phyloP scores from a whole-genome alignment of 768 basidiomycete species.

The Xerocomus potaroensis region DNA sequence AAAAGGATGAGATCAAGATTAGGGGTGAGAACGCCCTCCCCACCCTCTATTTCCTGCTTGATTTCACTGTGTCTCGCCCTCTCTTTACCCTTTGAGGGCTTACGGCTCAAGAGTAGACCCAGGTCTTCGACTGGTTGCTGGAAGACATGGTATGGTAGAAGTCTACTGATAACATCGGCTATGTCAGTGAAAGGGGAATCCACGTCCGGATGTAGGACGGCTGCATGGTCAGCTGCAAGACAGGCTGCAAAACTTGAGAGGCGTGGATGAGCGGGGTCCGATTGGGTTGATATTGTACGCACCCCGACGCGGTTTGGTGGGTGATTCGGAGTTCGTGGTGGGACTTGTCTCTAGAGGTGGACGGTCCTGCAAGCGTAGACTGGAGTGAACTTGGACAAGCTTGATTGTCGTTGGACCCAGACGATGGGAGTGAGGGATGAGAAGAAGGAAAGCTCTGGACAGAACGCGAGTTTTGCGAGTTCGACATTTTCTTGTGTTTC shows the following conservation, averaged over 20 bases:
- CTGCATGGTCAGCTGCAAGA: constrained; percentile 59
- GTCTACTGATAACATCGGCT: constrained; percentile 60
- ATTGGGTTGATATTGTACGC: constrained; percentile 12
- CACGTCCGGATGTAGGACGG: constrained; percentile 58
- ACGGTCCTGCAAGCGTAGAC: constrained; percentile 25
- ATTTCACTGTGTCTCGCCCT: constrained; percentile 48
- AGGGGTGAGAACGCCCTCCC: not conserved
- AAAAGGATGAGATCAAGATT: constrained; percentile 2
- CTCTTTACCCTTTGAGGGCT: constrained; percentile 55
- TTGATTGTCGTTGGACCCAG: constrained; percentile 8
- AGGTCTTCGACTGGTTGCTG: constrained; percentile 72
- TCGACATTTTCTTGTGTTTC: constrained; percentile 33
- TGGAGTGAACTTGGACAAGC: constrained; percentile 3
- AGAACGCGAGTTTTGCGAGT: constrained; percentile 25
- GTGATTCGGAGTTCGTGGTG: constrained; percentile 50
- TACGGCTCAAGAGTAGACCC: constrained; percentile 22
- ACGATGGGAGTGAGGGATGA: constrained; percentile 2
- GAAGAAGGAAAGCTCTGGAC: constrained; percentile 24
- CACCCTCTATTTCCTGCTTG: constrained; percentile 51
- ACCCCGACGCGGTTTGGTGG: constrained; percentile 49
- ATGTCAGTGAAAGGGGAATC: constrained; percentile 65
- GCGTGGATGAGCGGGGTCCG: constrained; percentile 13
- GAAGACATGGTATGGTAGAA: constrained; percentile 78
- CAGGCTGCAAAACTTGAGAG: constrained; percentile 48
- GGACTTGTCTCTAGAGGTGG: constrained; percentile 35